Conservation (phyloP, 768 basidiomycete genomes). For the Boletus eberwhitei region DNA sequence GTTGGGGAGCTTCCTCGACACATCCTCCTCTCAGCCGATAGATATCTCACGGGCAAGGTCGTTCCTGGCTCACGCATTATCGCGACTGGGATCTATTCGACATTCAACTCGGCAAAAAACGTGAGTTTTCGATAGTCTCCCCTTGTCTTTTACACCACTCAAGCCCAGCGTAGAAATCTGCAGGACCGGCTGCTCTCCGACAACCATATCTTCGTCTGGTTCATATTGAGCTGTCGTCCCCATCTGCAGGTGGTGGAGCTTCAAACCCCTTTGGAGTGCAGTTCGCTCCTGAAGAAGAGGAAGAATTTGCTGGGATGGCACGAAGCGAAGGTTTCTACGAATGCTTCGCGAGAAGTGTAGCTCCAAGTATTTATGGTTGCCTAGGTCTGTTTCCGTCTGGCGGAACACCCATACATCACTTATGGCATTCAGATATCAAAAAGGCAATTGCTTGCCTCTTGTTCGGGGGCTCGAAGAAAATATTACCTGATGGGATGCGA, state of each 20-base stretch:
- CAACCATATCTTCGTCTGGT: constrained; percentile 93
- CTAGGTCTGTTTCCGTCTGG: constrained; percentile 51
- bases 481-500: constrained; percentile 95
- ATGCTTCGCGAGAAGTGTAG: constrained; percentile 89
- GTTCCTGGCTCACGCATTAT: constrained; percentile 95
- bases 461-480: constrained; percentile 96
- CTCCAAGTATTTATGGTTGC: constrained; percentile 95
- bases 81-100: constrained; percentile 95
- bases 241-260: constrained; percentile 64
- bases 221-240: constrained; percentile 86
- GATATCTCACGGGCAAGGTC: constrained; percentile 88
- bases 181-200: constrained; percentile 84
- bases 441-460: constrained; percentile 96
- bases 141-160: neutral
- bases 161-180: constrained; percentile 53
- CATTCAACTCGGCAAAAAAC: constrained; percentile 85
- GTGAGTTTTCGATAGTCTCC: constrained; percentile 40
- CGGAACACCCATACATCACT: neutral
- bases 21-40: constrained; percentile 87
- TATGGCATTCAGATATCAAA: constrained; percentile 77
- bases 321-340: constrained; percentile 89
- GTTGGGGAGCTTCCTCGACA: constrained; percentile 97
- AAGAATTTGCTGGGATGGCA: constrained; percentile 91
- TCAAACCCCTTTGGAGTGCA: constrained; percentile 84
- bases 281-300: constrained; percentile 95